Base-by-base conservation (phyloP, 257 asterid species). In the Salvia hispanica region DNA sequence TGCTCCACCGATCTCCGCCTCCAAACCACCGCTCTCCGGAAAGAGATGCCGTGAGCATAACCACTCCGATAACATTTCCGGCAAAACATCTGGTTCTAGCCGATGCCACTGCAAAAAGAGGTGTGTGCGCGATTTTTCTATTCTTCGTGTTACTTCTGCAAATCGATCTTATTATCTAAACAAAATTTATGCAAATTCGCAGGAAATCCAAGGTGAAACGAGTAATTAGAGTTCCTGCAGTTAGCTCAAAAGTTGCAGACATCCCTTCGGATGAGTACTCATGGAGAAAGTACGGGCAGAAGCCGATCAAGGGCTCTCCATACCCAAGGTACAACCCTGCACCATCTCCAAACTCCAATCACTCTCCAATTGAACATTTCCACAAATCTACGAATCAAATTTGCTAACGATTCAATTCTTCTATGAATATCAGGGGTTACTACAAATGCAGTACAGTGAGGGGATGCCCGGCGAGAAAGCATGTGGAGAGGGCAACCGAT, bases 391-490 rank as follows among this genome's bases (percentile, higher is more conserved):
- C 7, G 11, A 18, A 25, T 21, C 37, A 9, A 37, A 7, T 13
- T 62, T 16, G 34, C 67, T 71, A 21, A 75, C 36, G 12, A 25
- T 7, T 34, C 4, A 3, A 2, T 16, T 4, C 4, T 10, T 6
- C 0, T 44, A 7, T 0, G 44, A 62, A 15, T 72, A 66, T 62
- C 84, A 91, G 97, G 83, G 96, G 95, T 12, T 91, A 91, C 37
- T 91, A 91, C 67, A 88, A 75, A 72, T 91, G 97, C 15, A 91
- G 96, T 44, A 84, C 85, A 0, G 76, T 86, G 34, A 76, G 86
- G 43, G 95, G 92, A 0, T 91, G 97, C 60, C 96, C 96, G 14
- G 97, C 97, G 0, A 84, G 91, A 71, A 91, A 91, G 77, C 95
- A 91, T 58, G 96, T 91, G 55, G 97, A 91, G 80, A 85, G 96